Conservation (phyloP, 1,139 yeast species). For the Yamadazyma blattariae region DNA sequence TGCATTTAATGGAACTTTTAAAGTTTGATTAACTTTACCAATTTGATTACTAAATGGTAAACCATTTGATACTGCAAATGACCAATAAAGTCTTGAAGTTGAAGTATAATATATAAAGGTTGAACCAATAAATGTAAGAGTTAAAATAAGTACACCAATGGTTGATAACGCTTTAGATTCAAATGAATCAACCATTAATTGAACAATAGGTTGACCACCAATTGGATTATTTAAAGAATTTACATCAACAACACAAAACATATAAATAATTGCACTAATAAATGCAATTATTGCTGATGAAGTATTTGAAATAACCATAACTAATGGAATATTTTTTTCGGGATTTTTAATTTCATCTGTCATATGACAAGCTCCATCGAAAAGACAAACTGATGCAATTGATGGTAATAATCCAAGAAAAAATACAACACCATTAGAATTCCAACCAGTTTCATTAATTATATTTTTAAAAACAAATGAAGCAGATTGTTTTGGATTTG, state of each 20-base stretch:
- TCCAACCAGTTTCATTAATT: slow-evolving; percentile 27
- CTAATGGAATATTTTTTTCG: slow-evolving; percentile 25
- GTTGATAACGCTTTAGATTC: slow-evolving; percentile 23
- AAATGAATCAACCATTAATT: slow-evolving; percentile 26
- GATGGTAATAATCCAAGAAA: slow-evolving; percentile 26
- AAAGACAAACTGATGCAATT: slow-evolving; percentile 24
- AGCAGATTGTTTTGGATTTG: slow-evolving; percentile 22
- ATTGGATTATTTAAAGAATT: slow-evolving; percentile 20
- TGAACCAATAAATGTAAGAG: slow-evolving; percentile 22
- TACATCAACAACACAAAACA: slow-evolving; percentile 23
- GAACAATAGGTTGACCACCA: slow-evolving; percentile 29
- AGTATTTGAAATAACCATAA: slow-evolving; percentile 24
- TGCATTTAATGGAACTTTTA: slow-evolving; percentile 25
- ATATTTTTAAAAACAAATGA: slow-evolving; percentile 22
- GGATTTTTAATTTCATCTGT: slow-evolving; percentile 29
- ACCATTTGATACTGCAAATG: slow-evolving; percentile 27
- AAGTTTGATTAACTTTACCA: slow-evolving; percentile 17
- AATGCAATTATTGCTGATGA: slow-evolving; percentile 22
- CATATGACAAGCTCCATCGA: slow-evolving; percentile 31
- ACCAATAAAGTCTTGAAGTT: slow-evolving; percentile 26
- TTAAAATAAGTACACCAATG: slow-evolving; percentile 20
- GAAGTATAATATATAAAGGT: slow-evolving; percentile 20
- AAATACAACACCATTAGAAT: slow-evolving; percentile 25
- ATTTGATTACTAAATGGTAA: slow-evolving; percentile 24
- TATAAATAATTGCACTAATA: slow-evolving; percentile 22